Base-by-base conservation (phyloP, 1,284 basidiomycete genomes). In the Boletus subluridellus region DNA sequence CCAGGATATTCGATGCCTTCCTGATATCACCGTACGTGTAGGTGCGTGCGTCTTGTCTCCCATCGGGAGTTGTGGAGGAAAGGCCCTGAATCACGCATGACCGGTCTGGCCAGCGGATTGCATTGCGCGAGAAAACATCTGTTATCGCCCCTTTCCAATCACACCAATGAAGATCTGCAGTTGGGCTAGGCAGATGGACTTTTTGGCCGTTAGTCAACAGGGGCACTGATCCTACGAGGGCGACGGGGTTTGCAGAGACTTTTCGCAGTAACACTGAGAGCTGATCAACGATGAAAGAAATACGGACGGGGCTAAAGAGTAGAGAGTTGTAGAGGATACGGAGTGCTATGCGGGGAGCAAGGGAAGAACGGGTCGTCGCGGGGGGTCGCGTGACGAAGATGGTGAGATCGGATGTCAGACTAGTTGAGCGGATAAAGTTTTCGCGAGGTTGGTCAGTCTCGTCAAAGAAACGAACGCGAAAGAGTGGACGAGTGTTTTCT, bases 141-240 rank as follows among this genome's bases (percentile, higher is more conserved):
- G 97, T 92, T 72, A 98, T 94, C 24, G 97, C 92, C 41, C 97
- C 97, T 71, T 94, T 94, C 84, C 88, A 99, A 56, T 90, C 95
- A 73, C 94, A 97, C 95, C 96, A 99, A 69, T 98, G 86, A 44
- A 99, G 83, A 73, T 99, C 91, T 11, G 85, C 89, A 14, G 84
- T 86, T 3, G 97, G 95, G 70, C 94, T 83, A 0, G 97, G 97
- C 15, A 99, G 81, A 51, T 82, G 79, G 3, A 76, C 75, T 55
- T 82, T 81, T 75, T 98, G 94, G 9, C 77, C 73, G 3, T 85
- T 79, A 1, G 94, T 94, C 48, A 94, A 76, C n/a, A 97, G 76
- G 2, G 92, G 87, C 48, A 96, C 82, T 15, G 90, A 83, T 49
- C 92, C 91, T 54, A 94, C 80, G 38, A 80, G 81, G 49, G 76